These are phyloP conservation scores for Colletotrichum shisoi DNA, from an alignment of 2,329 filamentous ascomycete species.

Conservation along the genomic window DNA sequence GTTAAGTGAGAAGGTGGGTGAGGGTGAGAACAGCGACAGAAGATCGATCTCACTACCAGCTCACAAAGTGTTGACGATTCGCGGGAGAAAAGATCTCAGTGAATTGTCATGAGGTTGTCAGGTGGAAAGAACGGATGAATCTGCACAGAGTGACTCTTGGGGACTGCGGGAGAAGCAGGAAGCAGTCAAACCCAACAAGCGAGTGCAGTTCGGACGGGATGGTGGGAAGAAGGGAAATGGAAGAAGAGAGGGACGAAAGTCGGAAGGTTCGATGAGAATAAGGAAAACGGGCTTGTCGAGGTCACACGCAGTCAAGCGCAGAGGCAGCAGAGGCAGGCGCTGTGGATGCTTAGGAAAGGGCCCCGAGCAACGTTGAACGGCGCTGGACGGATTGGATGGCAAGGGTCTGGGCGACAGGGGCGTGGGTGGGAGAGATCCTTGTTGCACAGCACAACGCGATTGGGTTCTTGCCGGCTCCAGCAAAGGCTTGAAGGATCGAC, in stretches of 20 bases:
- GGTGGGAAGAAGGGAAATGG: conserved; percentile 17
- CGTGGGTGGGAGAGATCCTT: conserved; percentile 11
- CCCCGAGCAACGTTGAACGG: conserved; percentile 19
- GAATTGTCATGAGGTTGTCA: conserved; percentile 23
- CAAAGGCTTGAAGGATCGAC: not conserved
- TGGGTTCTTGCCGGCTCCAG: not conserved
- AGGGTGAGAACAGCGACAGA: conserved; percentile 21
- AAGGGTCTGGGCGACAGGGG: conserved; percentile 17
- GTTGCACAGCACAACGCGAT: not conserved
- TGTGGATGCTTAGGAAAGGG: conserved; percentile 18
- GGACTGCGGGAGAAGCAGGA: conserved; percentile 25
- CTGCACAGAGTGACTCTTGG: conserved; percentile 34
- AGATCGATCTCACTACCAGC: conserved; percentile 34
- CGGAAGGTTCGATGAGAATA: conserved; percentile 33
- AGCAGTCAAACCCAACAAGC: conserved; percentile 22
- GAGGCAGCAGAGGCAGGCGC: conserved; percentile 4
- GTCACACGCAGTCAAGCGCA: conserved; percentile 24
- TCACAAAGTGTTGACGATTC: conserved; percentile 30
- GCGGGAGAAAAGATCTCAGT: not conserved
- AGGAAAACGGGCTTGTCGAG: conserved; percentile 25
- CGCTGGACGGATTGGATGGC: not conserved
- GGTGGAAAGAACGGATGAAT: conserved; percentile 40
- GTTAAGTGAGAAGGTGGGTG: conserved; percentile 37
- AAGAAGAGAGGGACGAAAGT: conserved; percentile 27
- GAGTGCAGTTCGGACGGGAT: conserved; percentile 35